Conservation (phyloP, 2,329 filamentous ascomycete genomes). For the Kalmusia sp. region DNA sequence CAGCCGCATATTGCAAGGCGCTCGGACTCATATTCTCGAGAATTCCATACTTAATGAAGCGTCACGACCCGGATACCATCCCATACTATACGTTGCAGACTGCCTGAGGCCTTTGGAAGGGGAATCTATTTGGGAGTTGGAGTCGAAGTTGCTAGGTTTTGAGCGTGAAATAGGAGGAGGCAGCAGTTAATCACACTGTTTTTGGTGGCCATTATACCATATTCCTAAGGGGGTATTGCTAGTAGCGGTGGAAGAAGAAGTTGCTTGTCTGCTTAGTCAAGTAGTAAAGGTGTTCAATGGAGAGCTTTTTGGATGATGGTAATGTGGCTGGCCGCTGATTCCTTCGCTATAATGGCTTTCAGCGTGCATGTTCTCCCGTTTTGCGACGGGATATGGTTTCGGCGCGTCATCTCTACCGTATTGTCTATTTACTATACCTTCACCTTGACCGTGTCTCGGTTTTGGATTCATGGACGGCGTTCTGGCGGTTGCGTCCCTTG, state of each 20-base stretch:
- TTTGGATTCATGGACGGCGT: conserved; percentile 4
- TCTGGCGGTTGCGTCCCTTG: conserved; percentile 1
- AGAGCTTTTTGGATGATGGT: not conserved
- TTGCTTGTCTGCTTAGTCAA: conserved; percentile 1
- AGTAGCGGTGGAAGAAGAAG: not conserved
- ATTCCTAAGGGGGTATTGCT: conserved; percentile 3
- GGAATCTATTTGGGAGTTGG: conserved; percentile 36
- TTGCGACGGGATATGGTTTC: not conserved
- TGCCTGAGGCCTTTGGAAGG: conserved; percentile 29
- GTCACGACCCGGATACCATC: conserved; percentile 47
- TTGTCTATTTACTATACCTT: not conserved
- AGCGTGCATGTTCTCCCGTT: not conserved
- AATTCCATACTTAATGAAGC: conserved; percentile 48
- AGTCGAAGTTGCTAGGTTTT: conserved; percentile 12
- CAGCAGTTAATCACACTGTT: not conserved
- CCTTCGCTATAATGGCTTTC: not conserved
- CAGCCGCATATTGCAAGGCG: conserved; percentile 51
- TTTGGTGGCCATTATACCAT: not conserved
- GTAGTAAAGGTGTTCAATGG: conserved; percentile 7
- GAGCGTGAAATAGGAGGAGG: not conserved
- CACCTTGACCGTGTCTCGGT: no score
- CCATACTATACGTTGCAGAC: conserved; percentile 32
- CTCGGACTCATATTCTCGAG: conserved; percentile 42
- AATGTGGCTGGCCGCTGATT: conserved; percentile 9
- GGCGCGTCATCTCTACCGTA: not conserved